Base-by-base conservation (phyloP, 2,329 filamentous ascomycete genomes). In the Cryphonectria naterciae region DNA sequence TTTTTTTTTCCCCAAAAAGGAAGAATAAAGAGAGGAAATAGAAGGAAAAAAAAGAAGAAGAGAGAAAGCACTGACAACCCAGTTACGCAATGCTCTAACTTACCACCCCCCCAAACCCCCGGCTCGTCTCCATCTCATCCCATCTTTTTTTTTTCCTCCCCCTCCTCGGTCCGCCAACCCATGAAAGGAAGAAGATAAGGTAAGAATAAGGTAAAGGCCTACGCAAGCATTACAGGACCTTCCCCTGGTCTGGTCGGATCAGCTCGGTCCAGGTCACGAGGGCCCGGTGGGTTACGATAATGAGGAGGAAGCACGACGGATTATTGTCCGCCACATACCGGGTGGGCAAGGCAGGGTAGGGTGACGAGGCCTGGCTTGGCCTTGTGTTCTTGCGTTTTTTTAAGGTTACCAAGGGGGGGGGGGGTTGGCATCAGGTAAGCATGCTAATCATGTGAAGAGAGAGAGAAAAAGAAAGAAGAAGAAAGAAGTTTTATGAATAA, bases 121-220 rank as follows among this genome's bases (percentile, higher is more conserved):
- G 49, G 43, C 49, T 28, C 52, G 52, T 56, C 52, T 56, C n/a
- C 52, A 56, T 56, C 54, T 35, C 54, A 8, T 58, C 25, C 25
- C 54, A 49, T 49, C 46, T 49, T n/a, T 22, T n/a, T 6, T 49
- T 10, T 22, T 6, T 49, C 15, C n/a, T n/a, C n/a, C n/a, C n/a
- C n/a, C n/a, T n/a, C 43, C 43, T 46, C 43, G 43, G 4, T 15
- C 52, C 25, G 4, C 25, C 11, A 28, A 15, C n/a, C n/a, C 13
- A 25, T 56, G 52, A 56, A 15, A 17, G 6, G n/a, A 8, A 46
- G 52, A 58, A 58, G 25, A 49, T 49, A 49, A 49, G 46, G 46
- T 49, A 49, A n/a, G 46, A 49, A 49, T n/a, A 49, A 49, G 46
- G 46, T n/a, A n/a, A n/a, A 49, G 46, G 54, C 17, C 54, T 58